A percentile compares a stretch with the other conserved stretches of the same genome.
These are phyloP conservation scores for Sporothrix luriei DNA, from an alignment of 2,329 filamentous ascomycete genomes.

Conservation along the genomic window DNA sequence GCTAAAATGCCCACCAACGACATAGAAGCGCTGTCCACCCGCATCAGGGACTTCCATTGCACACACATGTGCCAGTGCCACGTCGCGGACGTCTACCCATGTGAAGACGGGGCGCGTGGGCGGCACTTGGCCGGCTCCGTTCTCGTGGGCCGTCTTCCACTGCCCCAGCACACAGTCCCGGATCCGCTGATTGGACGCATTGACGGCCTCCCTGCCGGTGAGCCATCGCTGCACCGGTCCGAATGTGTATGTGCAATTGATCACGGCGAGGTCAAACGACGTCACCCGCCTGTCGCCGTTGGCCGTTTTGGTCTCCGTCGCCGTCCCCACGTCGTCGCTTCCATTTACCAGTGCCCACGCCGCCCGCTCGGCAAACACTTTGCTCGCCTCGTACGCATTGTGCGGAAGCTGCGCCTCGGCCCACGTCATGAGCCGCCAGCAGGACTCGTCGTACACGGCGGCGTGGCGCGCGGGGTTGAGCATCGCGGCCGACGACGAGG, in stretches of 20 bases:
- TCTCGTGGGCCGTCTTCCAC: slow-evolving; percentile 57
- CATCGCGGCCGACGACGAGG: slow-evolving; percentile 53
- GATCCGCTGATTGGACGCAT: slow-evolving; percentile 72
- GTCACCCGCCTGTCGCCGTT: neutral
- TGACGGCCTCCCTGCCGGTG: slow-evolving; percentile 63
- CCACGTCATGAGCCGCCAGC: slow-evolving; percentile 46
- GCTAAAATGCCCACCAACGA: slow-evolving; percentile 62
- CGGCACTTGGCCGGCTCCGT: slow-evolving; percentile 50
- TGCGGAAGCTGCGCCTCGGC: slow-evolving; percentile 43
- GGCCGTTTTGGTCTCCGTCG: slow-evolving; percentile 37
- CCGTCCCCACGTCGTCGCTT: slow-evolving; percentile 48
- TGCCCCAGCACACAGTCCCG: slow-evolving; percentile 65
- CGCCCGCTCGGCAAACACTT: slow-evolving; percentile 67
- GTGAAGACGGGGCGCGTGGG: slow-evolving; percentile 60
- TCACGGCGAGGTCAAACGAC: slow-evolving; percentile 60
- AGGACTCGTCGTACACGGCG: slow-evolving; percentile 47
- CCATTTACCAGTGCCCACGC: slow-evolving; percentile 63
- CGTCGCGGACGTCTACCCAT: slow-evolving; percentile 64
- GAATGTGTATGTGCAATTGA: slow-evolving; percentile 65
- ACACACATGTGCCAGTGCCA: slow-evolving; percentile 41
- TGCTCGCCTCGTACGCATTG: slow-evolving; percentile 47
- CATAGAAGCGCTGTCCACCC: slow-evolving; percentile 64
- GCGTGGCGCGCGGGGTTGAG: slow-evolving; percentile 46
- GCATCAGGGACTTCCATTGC: slow-evolving; percentile 56
- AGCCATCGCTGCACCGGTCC: slow-evolving; percentile 67